Base-by-base conservation (phyloP, 1,139 yeast species). In the Torulaspora globosa region DNA sequence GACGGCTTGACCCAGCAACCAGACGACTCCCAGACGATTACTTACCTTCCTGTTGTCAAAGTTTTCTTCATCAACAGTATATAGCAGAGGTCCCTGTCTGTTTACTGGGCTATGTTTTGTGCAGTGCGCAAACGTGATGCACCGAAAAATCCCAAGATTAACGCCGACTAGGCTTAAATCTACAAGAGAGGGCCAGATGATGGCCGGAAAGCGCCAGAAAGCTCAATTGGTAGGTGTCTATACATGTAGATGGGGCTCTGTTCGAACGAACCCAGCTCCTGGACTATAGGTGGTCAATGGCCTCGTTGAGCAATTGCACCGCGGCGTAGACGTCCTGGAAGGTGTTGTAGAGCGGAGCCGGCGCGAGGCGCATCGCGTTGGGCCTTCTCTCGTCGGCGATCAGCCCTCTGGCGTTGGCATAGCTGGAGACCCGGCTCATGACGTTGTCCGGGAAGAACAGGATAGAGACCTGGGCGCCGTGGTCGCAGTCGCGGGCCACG, bases 301-400 rank as follows among this genome's bases (percentile, higher is more conserved):
- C 75, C 24, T 63, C 62, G 24, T 79, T 68, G 4, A 88, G 58
- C n/a, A 71, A 58, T 19, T 66, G 54, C 4, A 72, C 79, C 3
- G 79, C 80, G 5, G 57, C 48, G 39, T 60, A 69, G 15, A 85
- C 81, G 52, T 90, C 95, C 39, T 62, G 68, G 54, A 85, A 85
- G 1, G 86, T 79, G 59, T 87, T 90, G 69, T 90, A 90, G 46
- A 88, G 72, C 0, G 96, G 92, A 6, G 78, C 73, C 4, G 97
- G 96, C 0, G 96, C 92, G 26, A 89, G 63, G 48, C 97, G 72
- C 35, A 90, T 80, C 7, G 89, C 97, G 62, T 82, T 82, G 1
- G 97, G 97, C 62, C 87, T 75, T 62, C 97, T 75, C 60, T 89
- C 96, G 62, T 90, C 97, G 48, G 88, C 85, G 35, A 89, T 77